Base-by-base conservation (phyloP, 345 rosid species). In the Dipteronia sinensis region DNA sequence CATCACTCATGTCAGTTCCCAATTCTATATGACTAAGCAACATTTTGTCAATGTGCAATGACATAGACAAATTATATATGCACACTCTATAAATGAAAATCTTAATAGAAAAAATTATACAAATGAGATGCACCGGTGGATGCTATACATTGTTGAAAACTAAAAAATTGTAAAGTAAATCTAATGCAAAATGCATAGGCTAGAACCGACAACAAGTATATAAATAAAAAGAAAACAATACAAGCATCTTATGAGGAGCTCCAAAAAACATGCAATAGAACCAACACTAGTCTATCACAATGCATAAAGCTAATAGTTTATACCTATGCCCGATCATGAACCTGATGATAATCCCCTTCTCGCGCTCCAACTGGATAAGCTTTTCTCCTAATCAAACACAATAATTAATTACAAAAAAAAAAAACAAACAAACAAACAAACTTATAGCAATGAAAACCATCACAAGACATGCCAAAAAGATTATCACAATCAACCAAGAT, bases 311-410 rank as follows among this genome's bases (percentile, higher is more conserved):
- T 34, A 31, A 23, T 4, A 38, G 8, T 51, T 67, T 53, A n/a
- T 15, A 76, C 99, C 99, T 93, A 71, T 96, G 99, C 55, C 98
- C 99, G 85, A 96, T 96, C 98, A 94, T 96, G 89, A 96, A 96
- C 72, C 97, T 93, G 76, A 97, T 84, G 34, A 93, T 85, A 77
- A 97, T 94, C 10, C 98, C 98, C 72, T 94, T 97, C 87, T 94
- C 98, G 3, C 86, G 88, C 84, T 92, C 99, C 79, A 97, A 75
- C 62, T 85, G 91, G 4, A 87, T 65, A 83, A 94, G 98, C 85
- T 91, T 93, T 74, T 90, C 93, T 5, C 98, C 99, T 94, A 63
- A 62, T 67, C 47, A 72, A 34, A 67, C 23, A 77, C 38, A 63
- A 67, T 22, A 74, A 72, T 23, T 19, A n/a, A 73, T 72, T 70